Conservation (phyloP, 495 filamentous ascomycete genomes). For the Hypoxylon cercidicola region DNA sequence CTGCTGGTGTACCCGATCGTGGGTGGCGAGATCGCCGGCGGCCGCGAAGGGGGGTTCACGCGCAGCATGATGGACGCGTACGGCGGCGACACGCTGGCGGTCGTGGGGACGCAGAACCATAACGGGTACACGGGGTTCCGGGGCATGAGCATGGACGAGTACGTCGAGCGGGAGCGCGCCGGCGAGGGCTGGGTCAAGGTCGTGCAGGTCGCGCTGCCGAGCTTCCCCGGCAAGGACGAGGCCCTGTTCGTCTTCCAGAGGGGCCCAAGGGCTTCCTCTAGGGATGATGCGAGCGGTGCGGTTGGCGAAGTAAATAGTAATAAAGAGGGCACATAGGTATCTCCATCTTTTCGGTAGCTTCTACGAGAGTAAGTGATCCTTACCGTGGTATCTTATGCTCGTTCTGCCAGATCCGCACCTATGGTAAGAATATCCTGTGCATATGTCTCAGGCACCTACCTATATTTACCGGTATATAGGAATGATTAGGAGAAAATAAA, state of each 20-base stretch:
- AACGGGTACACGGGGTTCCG: constrained; percentile 73
- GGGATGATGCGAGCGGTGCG: neutral
- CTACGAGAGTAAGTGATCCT: neutral
- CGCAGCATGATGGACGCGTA: constrained; percentile 61
- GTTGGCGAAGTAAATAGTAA: constrained; percentile 5
- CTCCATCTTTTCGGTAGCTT: neutral
- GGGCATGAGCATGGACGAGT: constrained; percentile 64
- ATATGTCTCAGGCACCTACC: no score
- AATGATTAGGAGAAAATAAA: no score
- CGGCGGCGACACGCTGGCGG: constrained; percentile 65
- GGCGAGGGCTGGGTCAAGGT: constrained; percentile 50
- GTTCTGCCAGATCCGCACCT: neutral
- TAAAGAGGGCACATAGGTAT: constrained; percentile 14
- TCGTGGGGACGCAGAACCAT: constrained; percentile 71
- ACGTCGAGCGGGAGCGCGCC: constrained; percentile 58
- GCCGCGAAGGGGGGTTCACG: constrained; percentile 59
- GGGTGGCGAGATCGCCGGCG: constrained; percentile 50
- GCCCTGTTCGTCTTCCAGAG: constrained; percentile 62
- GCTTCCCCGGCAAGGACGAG: constrained; percentile 67
- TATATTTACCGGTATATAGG: no score
- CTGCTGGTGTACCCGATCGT: constrained; percentile 72
- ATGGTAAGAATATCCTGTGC: no score
- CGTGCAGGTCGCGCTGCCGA: constrained; percentile 61
- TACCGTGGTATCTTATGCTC: neutral
- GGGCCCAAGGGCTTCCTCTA: constrained; percentile 38